These are phyloP conservation scores for Colletotrichum musicola DNA, from an alignment of 2,329 filamentous ascomycete species.

Conservation along the genomic window DNA sequence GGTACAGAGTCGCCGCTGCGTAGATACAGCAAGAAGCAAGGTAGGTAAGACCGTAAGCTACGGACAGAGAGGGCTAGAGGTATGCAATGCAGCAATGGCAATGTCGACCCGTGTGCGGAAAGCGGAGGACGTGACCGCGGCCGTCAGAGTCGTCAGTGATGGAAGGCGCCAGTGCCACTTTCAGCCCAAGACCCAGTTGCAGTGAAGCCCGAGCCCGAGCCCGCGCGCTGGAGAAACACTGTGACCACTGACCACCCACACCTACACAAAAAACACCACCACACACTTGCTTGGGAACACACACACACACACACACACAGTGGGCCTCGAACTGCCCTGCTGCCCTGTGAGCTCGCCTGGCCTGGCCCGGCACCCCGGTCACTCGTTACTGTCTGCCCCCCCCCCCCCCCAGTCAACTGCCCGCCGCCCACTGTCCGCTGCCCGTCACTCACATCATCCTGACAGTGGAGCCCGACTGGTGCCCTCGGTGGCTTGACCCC, in stretches of 20 bases:
- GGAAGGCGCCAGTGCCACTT: slow-evolving; percentile 4
- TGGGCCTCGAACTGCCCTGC: not conserved
- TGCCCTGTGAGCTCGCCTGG: slow-evolving; percentile 7
- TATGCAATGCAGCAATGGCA: slow-evolving; percentile 19
- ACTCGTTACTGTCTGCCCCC: slow-evolving; percentile 2
- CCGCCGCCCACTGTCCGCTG: slow-evolving; percentile 13
- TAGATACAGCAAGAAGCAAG: no score
- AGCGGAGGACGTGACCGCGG: slow-evolving; percentile 15
- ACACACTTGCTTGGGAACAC: not conserved
- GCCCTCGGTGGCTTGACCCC: slow-evolving; percentile 29
- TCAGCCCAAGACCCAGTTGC: slow-evolving; percentile 34
- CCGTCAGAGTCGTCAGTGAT: not conserved
- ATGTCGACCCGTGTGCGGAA: slow-evolving; percentile 36
- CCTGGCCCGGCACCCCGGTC: not conserved
- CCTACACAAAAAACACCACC: no score
- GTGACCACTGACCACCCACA: no score
- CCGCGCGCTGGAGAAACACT: slow-evolving; percentile 3
- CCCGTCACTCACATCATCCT: slow-evolving; percentile 33
- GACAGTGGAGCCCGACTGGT: slow-evolving; percentile 31
- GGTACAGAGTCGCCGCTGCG: slow-evolving; percentile 6
- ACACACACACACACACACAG: not conserved
- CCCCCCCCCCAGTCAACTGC: slow-evolving; percentile 13
- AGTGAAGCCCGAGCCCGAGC: slow-evolving; percentile 28
- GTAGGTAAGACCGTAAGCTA: no score
- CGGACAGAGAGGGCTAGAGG: not conserved